Evolutionary conservation across 768 basidiomycete species (phyloP), one percentile per base, ranked within the genome.

Genomic region (Boletus rubroflammeus): DNA sequence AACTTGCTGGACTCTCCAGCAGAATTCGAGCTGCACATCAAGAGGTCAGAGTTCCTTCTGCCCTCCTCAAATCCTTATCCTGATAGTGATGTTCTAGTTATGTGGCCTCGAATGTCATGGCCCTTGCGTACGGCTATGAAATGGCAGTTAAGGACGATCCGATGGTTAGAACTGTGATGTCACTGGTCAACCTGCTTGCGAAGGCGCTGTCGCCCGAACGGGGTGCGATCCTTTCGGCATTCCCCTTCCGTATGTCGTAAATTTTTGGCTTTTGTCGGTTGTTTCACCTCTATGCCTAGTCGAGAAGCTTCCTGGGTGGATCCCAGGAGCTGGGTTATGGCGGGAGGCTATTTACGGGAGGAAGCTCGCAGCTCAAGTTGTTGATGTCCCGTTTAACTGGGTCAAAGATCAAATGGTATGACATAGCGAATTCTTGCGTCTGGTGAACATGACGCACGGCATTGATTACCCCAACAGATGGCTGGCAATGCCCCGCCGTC

Each of bases 121-220:
- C 52, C 4, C 54, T 67, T 10, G 57, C 67, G 14, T 67, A 67
- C 6, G 66, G 67, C 7, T 67, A 68, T 28, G 64, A 67, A 42
- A 56, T 23, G 23, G 41, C 46, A 11, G 42, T 51, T 1, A 53
- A 41, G 21, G 53, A 64, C n/a, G 66, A 67, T 35, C 62, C 66
- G 1, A 59, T 68, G 48, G 57, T 67, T 17, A 50, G 25, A 26
- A 53, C 49, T 5, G 67, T 58, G 23, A 58, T 45, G 56, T 47
- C 55, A 21, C 52, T 64, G 10, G 55, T 62, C 31, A 19, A 59
- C 21, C 41, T 68, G n/a, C 59, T 66, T 9, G 29, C 65, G 2
- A 64, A 38, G 42, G 62, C 42, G 3, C 59, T 67, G 10, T 58
- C 64, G 0, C 62, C 67, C 0, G 64, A 63, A 21, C 54, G 57